Base-by-base conservation (phyloP, 2,329 filamentous ascomycete genomes). In the Fusarium subtropicale region DNA sequence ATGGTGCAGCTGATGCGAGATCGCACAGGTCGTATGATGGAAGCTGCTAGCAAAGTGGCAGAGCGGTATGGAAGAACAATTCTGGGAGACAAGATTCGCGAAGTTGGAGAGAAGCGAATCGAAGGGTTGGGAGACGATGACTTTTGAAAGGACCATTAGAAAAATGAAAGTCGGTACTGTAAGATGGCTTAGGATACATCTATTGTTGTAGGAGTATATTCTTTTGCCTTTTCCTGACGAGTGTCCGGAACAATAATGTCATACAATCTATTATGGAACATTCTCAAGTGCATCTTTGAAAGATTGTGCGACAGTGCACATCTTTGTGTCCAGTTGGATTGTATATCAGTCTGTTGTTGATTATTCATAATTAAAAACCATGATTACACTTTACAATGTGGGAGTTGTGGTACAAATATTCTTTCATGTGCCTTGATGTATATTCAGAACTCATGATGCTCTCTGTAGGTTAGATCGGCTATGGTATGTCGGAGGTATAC, bases 11-110 rank as follows among this genome's bases (percentile, higher is more conserved):
- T 99, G 75, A 92, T 99, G 90, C 87, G 87, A 45, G 94, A 98
- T 81, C 85, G 89, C 46, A 92, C 88, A 64, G 95, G 95, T 20
- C 91, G 92, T 78, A 97, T 97, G 92, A 80, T 97, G 60, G 94
- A 97, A 78, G 92, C 95, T 7, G 96, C 96, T 2, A 88, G 90
- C 59, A 97, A 97, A 85, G 88, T 99, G 51, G 96, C 96, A 11
- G 88, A 91, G 76, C 85, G 95, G 72, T 99, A 97, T 81, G 92
- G 92, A 12, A 85, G 92, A 64, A 86, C 87, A 41, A 87, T 97
- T 28, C 80, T 99, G 72, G 91, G 91, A 42, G 93, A 95, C 75
- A 98, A 98, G 87, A 98, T 99, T 76, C 86, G 90, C 53, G 92
- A 97, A 77, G 74, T 96, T 74, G 94, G 90, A 1, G 94, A 97